Evolutionary conservation across 306 rosid species (phyloP).

Genomic region (Argentina anserina): DNA sequence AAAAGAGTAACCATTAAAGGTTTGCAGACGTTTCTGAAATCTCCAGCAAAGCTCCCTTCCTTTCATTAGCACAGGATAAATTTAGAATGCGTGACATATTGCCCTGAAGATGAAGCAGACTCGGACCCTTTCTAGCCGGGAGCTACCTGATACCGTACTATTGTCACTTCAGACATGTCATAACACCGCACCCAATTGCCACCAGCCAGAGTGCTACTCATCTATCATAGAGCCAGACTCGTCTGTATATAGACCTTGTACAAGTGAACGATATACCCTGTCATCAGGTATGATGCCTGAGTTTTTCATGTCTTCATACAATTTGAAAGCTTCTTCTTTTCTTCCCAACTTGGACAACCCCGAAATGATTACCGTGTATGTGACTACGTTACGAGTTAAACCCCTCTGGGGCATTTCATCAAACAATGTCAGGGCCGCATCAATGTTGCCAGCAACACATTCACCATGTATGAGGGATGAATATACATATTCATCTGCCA

Average conservation of each 20-base stretch:
- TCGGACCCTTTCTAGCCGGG: not conserved
- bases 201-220: not conserved
- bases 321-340: constrained; percentile 63
- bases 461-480: constrained; percentile 74
- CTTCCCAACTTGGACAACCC: constrained; percentile 84
- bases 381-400: constrained; percentile 41
- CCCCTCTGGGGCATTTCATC: constrained; percentile 58
- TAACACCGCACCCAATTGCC: not conserved
- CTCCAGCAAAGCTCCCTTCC: not conserved
- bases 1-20: not conserved
- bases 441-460: constrained; percentile 60
- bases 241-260: constrained; percentile 52
- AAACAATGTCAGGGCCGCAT: constrained; percentile 54
- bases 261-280: constrained; percentile 63
- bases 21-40: not conserved
- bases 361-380: constrained; percentile 64
- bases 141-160: too few species aligned
- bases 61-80: not conserved
- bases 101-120: not conserved
- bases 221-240: constrained; percentile 6
- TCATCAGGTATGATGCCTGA: constrained; percentile 66
- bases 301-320: constrained; percentile 70
- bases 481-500: constrained; percentile 65
- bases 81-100: not conserved
- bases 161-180: too few species aligned